Conservation (phyloP, 495 filamentous ascomycete genomes). For the Annulohypoxylon moriforme region DNA sequence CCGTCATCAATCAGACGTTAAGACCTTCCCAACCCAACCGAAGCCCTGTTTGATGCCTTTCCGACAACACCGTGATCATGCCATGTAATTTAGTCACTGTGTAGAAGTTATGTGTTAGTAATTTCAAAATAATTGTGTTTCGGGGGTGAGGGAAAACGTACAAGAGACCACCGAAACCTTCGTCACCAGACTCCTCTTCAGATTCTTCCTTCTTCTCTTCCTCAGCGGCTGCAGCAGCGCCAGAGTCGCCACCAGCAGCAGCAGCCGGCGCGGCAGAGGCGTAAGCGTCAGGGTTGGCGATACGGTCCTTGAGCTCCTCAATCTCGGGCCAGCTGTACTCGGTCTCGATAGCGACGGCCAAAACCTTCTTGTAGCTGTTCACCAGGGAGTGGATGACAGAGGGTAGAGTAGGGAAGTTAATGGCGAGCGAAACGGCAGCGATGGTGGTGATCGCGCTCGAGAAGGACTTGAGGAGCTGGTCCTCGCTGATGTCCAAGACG, state of each 20-base stretch:
- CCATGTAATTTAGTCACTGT: conserved; percentile 58
- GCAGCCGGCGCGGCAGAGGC: conserved; percentile 80
- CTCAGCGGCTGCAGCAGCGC: conserved; percentile 61
- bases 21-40: conserved; percentile 53
- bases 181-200: conserved; percentile 68
- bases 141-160: conserved; percentile 50
- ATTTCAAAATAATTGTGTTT: not conserved
- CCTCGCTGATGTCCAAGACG: conserved; percentile 93
- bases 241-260: conserved; percentile 61
- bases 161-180: conserved; percentile 79
- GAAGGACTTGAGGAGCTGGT: conserved; percentile 88
- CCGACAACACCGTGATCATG: conserved; percentile 50
- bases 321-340: conserved; percentile 97
- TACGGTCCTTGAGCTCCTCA: conserved; percentile 97
- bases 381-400: conserved; percentile 94
- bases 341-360: conserved; percentile 89
- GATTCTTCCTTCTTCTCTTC: conserved; percentile 70
- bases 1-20: conserved; percentile 46
- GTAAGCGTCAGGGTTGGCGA: conserved; percentile 97
- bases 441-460: conserved; percentile 85
- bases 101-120: conserved; percentile 29
- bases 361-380: conserved; percentile 97
- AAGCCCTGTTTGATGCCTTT: conserved; percentile 51
- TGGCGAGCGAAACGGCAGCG: conserved; percentile 86
- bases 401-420: conserved; percentile 96